Evolutionary conservation across 2,329 filamentous ascomycete species (phyloP).

Genomic region (Hypoxylon sp.): DNA sequence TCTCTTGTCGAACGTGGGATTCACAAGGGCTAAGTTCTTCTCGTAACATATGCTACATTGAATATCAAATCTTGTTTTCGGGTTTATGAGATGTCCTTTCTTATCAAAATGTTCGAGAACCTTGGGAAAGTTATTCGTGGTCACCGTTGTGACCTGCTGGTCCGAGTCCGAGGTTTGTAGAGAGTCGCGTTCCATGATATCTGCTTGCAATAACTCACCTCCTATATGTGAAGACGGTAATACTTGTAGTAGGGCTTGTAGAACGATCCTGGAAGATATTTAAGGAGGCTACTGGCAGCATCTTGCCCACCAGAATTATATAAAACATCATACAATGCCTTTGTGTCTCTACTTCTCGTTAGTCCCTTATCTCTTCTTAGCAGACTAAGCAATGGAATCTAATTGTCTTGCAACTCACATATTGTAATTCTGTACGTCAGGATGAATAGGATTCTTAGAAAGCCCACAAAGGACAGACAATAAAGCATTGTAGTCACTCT

Average conservation of each 20-base stretch:
- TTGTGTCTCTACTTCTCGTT: not conserved
- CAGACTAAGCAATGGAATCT: not conserved
- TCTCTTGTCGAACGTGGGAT: slow-evolving; percentile 13
- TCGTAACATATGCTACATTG: slow-evolving; percentile 26
- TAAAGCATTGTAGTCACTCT: not conserved
- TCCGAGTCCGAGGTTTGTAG: not conserved
- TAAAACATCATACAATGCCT: not conserved
- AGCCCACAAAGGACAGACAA: not conserved
- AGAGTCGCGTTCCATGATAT: not conserved
- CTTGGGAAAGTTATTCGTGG: slow-evolving; percentile 22
- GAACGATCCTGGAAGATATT: not conserved
- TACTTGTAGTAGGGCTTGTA: not conserved
- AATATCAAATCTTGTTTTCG: slow-evolving; percentile 15
- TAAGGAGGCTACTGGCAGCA: not conserved
- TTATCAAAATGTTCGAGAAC: slow-evolving; percentile 37
- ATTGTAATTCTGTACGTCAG: no score
- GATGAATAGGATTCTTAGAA: not conserved
- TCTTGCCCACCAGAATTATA: not conserved
- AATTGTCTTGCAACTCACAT: not conserved
- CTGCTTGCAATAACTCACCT: not conserved
- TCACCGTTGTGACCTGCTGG: slow-evolving; percentile 8
- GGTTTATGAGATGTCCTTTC: slow-evolving; percentile 17
- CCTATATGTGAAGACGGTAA: not conserved
- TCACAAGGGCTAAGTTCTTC: slow-evolving; percentile 20
- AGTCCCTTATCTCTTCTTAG: not conserved